These are phyloP conservation scores for Leptographium procerum DNA, from an alignment of 2,329 filamentous ascomycete genomes.

Conservation along the genomic window DNA sequence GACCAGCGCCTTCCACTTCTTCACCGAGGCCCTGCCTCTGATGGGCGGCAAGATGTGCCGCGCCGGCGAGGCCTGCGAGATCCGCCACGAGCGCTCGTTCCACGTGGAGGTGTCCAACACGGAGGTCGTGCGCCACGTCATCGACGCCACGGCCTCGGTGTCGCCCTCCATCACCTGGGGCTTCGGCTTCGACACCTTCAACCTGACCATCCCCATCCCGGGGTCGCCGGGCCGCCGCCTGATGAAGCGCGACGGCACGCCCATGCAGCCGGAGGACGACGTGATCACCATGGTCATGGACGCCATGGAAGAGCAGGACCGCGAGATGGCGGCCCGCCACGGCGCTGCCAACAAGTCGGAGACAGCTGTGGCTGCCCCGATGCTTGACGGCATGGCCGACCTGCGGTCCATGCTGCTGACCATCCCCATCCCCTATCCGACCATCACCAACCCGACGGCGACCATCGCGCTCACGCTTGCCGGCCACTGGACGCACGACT, in stretches of 20 bases:
- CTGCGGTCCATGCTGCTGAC: not conserved
- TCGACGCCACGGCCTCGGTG: slow-evolving; percentile 1
- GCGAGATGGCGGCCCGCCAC: not conserved
- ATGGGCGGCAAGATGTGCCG: slow-evolving; percentile 10
- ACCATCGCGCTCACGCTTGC: slow-evolving; percentile 2
- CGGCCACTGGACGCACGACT: slow-evolving; percentile 8
- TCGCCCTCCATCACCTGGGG: slow-evolving; percentile 1
- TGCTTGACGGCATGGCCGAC: not conserved
- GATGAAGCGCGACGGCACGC: not conserved
- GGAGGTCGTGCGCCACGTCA: slow-evolving; percentile 8
- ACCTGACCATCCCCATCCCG: not conserved
- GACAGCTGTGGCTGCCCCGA: no score
- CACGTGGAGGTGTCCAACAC: slow-evolving; percentile 8
- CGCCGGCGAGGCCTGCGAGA: slow-evolving; percentile 8
- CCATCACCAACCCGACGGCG: not conserved
- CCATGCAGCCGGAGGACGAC: not conserved
- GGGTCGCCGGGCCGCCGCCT: no score
- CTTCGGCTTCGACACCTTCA: not conserved
- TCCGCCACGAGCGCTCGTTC: slow-evolving; percentile 4
- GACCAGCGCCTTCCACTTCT: slow-evolving; percentile 6
- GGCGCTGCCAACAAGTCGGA: not conserved
- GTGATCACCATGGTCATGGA: not conserved
- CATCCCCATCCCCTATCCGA: not conserved
- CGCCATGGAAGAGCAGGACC: not conserved
- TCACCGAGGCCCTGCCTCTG: slow-evolving; percentile 3